These are phyloP conservation scores for Macrocybe gigantea DNA, from an alignment of 768 basidiomycete species.

Conservation along the genomic window DNA sequence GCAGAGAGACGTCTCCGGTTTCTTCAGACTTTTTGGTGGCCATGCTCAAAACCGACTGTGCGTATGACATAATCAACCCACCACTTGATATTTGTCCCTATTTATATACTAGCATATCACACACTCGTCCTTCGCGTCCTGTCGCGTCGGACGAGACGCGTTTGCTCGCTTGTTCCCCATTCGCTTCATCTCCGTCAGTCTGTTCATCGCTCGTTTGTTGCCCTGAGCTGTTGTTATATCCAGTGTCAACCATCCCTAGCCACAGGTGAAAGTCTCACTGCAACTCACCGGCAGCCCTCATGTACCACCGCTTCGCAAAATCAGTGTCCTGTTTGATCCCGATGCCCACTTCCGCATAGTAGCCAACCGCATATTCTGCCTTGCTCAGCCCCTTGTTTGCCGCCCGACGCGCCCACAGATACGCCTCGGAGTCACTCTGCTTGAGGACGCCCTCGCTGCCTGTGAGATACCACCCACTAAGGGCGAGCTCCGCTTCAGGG, in stretches of 20 bases:
- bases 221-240: conserved; percentile 66
- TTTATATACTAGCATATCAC: conserved; percentile 56
- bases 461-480: conserved; percentile 98
- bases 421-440: conserved; percentile 98
- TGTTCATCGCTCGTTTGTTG: conserved; percentile 96
- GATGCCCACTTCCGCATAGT: conserved; percentile 97
- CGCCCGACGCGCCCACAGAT: conserved; percentile 93
- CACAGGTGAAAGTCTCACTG: background rate
- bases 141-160: conserved; percentile 81
- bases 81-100: background rate
- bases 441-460: conserved; percentile 93
- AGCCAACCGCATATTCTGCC: conserved; percentile 98
- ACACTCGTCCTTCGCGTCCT: conserved; percentile 93
- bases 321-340: conserved; percentile 96
- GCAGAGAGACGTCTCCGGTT: conserved; percentile 33
- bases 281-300: conserved; percentile 90
- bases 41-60: conserved; percentile 5
- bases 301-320: conserved; percentile 97
- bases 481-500: conserved; percentile 88
- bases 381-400: conserved; percentile 96
- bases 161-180: conserved; percentile 75
- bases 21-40: conserved; percentile 11
- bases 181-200: conserved; percentile 93
- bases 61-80: background rate
- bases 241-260: too few relatives aligned